Evolutionary conservation across 257 asterid species (phyloP).

Genomic region (Primulina tabacum): DNA sequence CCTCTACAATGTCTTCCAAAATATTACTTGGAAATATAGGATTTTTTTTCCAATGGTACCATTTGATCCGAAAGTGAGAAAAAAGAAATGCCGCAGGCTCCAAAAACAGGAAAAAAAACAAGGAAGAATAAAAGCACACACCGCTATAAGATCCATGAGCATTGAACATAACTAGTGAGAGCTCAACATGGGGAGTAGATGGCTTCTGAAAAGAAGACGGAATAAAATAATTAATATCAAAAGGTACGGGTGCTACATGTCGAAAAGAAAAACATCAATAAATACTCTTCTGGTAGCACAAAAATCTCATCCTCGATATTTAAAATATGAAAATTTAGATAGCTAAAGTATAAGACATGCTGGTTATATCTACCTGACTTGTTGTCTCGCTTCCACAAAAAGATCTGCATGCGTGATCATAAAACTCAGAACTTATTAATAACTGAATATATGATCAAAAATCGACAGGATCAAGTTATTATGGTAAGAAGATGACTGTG

Average conservation of each 20-base stretch:
- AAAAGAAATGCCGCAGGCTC: background rate
- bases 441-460: background rate
- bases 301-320: background rate
- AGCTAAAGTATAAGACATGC: background rate
- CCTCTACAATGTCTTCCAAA: background rate
- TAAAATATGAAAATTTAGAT: background rate
- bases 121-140: background rate
- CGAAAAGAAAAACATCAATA: slow-evolving; percentile 8
- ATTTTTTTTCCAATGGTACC: background rate
- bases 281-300: slow-evolving; percentile 10
- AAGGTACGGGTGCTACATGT: slow-evolving; percentile 2
- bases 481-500: background rate
- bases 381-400: slow-evolving; percentile 55
- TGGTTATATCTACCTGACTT: slow-evolving; percentile 51
- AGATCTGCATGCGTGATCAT: slow-evolving; percentile 41
- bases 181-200: slow-evolving; percentile 43
- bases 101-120: background rate
- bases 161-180: slow-evolving; percentile 34
- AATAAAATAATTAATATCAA: slow-evolving; percentile 2
- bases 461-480: background rate
- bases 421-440: slow-evolving; percentile 20
- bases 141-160: background rate
- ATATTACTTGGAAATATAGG: background rate
- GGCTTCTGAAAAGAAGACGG: slow-evolving; percentile 47
- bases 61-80: background rate